Evolutionary conservation across 495 filamentous ascomycete species (phyloP), one percentile per base, ranked within the genome.

Genomic region (Sordaria brevicollis): DNA sequence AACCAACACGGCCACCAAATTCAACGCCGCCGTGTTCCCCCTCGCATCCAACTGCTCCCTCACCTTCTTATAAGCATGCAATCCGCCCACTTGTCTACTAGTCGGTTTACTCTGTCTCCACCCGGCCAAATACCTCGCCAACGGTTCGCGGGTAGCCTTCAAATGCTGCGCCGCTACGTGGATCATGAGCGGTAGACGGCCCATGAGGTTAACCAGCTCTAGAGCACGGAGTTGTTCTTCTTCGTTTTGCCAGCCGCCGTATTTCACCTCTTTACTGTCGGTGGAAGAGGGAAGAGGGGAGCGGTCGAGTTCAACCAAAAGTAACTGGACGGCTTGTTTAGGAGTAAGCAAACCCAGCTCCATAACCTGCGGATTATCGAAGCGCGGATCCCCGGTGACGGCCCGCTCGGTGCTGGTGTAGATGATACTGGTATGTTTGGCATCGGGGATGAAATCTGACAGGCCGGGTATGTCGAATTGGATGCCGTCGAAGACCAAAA

Each of bases 111-210:
- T 89, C 1, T 21, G 21, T 65, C 88, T 81, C 68, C 90, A 91
- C n/a, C 87, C 88, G 73, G 85, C 84, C 35, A 93, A 80, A 72
- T 92, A 94, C 70, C 83, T 87, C 5, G 88, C 85, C 7, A 95
- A 83, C 1, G 91, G 89, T 71, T 92, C 90, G 25, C 86, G 81
- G 0, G 89, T 93, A 2, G 88, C 86, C 62, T 88, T 92, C 7
- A 95, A 83, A 31, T 91, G 88, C 69, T 90, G 89, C 9, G 91
- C 90, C 5, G 91, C 90, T 4, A 91, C 89, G 73, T 93, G 90
- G 41, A 95, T 93, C 65, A 92, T 91, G 19, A 94, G 78, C 15
- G 92, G 92, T 11, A 94, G 81, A 70, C 87, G 86, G 33, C 90
- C 90, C 79, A 93, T 89, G 65, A 90, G 78, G 49, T 87, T 81